Base-by-base conservation (phyloP, 345 rosid genomes). In the Bruguiera sexangula region DNA sequence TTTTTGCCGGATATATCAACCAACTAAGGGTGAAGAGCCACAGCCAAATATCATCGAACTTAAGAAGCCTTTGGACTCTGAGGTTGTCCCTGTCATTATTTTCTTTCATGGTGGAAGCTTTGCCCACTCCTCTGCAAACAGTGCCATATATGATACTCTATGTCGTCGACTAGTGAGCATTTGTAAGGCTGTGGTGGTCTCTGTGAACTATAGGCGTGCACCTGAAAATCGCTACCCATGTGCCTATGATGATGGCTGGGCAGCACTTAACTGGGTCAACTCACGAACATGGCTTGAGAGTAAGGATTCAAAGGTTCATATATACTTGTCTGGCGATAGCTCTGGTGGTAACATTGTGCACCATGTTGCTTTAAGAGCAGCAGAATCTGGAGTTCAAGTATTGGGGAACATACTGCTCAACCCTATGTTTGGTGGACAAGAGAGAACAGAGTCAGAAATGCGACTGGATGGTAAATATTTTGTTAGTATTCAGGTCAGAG, bases 101-200 rank as follows among this genome's bases (percentile, higher is more conserved):
- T 93, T 93, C 80, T 93, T 91, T 54, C 97, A 93, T 72, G 98
- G 98, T 63, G 98, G 98, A 71, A 91, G 97, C 81, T 93, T 93
- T 71, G 94, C 98, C 13, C 97, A 91, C 60, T 91, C 96, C 32
- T 93, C 98, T 27, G 88, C 85, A 2, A 91, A 89, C 67, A 91
- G 94, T 78, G 85, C 88, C 1, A 91, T 91, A 53, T 93, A 93
- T 63, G 97, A 91, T 34, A 85, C 78, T 10, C 77, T 93, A 5
- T 93, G 98, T 61, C 93, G 97, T 24, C 82, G 97, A 69, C 70
- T 93, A 18, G 97, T 89, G 4, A 84, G 91, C 39, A 11, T 75
- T 6, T 91, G 97, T 53, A 84, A 80, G 26, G 92, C 92, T 65
- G 83, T 90, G 71, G 97, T 93, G 62, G 87, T 91, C 62, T 93